Evolutionary conservation across 371 early-diverging fungal species (phyloP), one percentile per base, ranked within the genome.

Genomic region (Lichtheimia ramosa): DNA sequence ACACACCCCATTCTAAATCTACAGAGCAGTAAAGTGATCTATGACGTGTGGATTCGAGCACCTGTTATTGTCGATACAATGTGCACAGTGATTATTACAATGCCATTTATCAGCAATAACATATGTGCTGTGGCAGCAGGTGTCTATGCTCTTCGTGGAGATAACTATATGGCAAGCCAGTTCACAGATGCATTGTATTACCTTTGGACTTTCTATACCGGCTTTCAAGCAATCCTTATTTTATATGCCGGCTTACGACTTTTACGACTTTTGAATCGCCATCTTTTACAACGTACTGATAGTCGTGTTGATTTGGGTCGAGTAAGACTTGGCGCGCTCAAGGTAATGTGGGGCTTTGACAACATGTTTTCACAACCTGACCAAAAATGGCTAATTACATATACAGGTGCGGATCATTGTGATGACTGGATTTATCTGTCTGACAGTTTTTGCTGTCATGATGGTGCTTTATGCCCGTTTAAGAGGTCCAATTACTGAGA

Each of bases 101-200:
- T 62, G 13, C 79, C 79, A 2, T 69, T 71, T 46, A 52, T 78
- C 3, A 62, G 68, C 16, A 74, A 74, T 41, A 75, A 70, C 43
- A 56, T 71, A 12, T 67, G 60, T 21, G 60, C 69, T 1, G 41
- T 74, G 41, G 28, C 51, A 13, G 62, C 71, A 3, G 71, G 73
- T 1, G 34, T 71, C 2, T 73, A 58, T 57, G 73, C 75, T 24
- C 49, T 61, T 23, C 59, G 42, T 48, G 64, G 64, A 5, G 46
- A 78, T n/a, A 34, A 53, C 8, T 25, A 5, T 1, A 48, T 50
- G 34, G 75, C 75, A 1, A 63, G 58, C 18, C 23, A 54, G 6
- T 74, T 71, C 34, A 73, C 75, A 0, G 54, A 51, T 15, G 55
- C 55, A 15, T 40, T 69, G 15, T 74, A 73, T 43, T 62, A 61